These are phyloP conservation scores for Dactylellina cionopaga DNA, from an alignment of 2,329 filamentous ascomycete species.

Conservation along the genomic window DNA sequence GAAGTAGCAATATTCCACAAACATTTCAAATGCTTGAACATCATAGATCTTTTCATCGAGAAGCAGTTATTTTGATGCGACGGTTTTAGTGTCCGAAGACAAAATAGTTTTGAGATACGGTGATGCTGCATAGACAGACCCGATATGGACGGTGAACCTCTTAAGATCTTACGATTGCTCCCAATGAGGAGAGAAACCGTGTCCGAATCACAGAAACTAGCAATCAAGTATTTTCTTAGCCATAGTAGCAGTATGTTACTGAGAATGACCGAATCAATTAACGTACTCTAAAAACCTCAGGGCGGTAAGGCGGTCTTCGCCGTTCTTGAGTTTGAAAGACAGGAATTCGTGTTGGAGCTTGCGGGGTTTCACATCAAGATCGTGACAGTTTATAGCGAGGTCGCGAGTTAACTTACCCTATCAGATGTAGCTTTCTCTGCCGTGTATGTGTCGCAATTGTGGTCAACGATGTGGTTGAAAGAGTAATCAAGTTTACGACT, in stretches of 20 bases:
- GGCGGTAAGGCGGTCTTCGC: not conserved
- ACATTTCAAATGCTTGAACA: conserved; percentile 6
- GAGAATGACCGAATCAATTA: not conserved
- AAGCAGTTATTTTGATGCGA: not conserved
- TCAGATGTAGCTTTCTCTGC: too few species aligned
- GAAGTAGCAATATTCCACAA: conserved; percentile 17
- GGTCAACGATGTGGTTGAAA: too few species aligned
- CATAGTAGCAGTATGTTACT: not conserved
- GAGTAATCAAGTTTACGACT: too few species aligned
- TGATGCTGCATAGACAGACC: conserved; percentile 2
- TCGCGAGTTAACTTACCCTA: too few species aligned
- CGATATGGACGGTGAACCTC: not conserved
- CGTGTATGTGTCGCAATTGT: too few species aligned
- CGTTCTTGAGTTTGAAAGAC: not conserved
- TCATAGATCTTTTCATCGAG: not conserved
- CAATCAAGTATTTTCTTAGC: too few species aligned
- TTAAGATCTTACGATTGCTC: too few species aligned
- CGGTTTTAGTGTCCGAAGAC: not conserved
- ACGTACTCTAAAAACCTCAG: not conserved
- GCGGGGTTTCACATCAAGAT: not conserved
- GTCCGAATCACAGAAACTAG: not conserved
- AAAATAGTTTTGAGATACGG: not conserved
- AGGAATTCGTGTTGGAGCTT: not conserved
- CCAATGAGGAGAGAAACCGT: not conserved
- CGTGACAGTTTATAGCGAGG: too few species aligned